Evolutionary conservation across 1,284 basidiomycete species (phyloP).

Genomic region (Apiotrichum siamense): DNA sequence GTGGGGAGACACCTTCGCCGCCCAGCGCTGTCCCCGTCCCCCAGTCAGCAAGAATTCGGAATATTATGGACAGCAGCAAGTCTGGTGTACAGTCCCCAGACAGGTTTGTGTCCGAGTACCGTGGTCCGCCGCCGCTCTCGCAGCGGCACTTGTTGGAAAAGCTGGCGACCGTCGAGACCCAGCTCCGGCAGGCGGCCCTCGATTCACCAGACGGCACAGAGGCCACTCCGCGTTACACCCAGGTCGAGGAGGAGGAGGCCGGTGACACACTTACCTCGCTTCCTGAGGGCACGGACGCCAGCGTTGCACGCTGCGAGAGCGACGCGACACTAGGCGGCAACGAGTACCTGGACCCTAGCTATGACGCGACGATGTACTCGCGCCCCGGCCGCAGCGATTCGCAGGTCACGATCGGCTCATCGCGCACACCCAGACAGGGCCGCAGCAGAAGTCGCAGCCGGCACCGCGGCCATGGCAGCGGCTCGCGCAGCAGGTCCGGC

Average conservation of each 20-base stretch:
- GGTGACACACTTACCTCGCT: background rate
- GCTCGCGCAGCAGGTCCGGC: background rate
- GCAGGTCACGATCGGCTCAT: background rate
- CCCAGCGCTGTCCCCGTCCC: constrained; percentile 5
- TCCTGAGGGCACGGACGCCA: background rate
- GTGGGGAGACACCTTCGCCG: constrained; percentile 28
- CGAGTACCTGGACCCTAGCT: background rate
- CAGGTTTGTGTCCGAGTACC: constrained; percentile 62
- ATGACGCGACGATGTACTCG: background rate
- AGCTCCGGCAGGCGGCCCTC: constrained; percentile 4
- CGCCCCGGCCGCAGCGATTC: background rate
- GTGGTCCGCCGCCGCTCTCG: constrained; percentile 55
- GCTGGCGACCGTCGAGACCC: constrained; percentile 17
- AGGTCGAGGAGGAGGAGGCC: background rate
- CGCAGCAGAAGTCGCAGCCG: constrained; percentile 4
- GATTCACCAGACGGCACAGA: background rate
- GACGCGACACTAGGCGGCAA: constrained; percentile 9
- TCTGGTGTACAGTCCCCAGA: constrained; percentile 65
- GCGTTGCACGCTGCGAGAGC: background rate
- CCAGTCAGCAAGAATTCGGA: background rate
- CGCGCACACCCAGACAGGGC: constrained; percentile 14
- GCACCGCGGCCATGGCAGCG: background rate
- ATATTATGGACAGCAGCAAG: constrained; percentile 7
- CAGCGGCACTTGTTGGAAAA: constrained; percentile 47
- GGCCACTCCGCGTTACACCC: background rate